Evolutionary conservation across 2,329 filamentous ascomycete genomes (phyloP), one percentile per base, ranked within the genome.

Genomic region (Sphaerulina vaccinii): DNA sequence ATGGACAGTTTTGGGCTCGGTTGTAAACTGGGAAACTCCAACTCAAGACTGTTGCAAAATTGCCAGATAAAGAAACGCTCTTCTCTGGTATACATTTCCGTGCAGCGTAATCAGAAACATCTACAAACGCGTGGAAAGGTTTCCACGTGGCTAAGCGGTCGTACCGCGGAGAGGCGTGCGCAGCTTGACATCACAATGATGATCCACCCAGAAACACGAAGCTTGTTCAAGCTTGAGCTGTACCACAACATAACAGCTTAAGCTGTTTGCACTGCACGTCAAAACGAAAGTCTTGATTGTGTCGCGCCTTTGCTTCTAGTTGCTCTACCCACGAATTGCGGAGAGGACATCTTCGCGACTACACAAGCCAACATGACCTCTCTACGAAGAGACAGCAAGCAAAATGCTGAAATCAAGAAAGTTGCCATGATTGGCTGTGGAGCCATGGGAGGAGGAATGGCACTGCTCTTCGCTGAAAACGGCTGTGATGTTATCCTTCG

Each of bases 401-500:
- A 49, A 24, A 37, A 44, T 39, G 53, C 61, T 6, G 62, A 68
- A 6, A 65, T 69, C 56, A 65, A 63, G 53, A 66, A 63, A 73
- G 67, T 83, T 54, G 79, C 77, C 44, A 79, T 83, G 70, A 75
- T 83, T 33, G 80, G 79, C 18, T 79, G 75, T 15, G 80, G 80
- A 3, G 78, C 74, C 59, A 85, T 83, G 79, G 82, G 81, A n/a
- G 76, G 75, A 3, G 79, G 76, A 51, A 79, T 84, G 75, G 73
- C 79, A 8, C 68, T 84, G 11, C 71, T 83, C 3, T 79, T 83
- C 54, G 80, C 80, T 13, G 81, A 84, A 57, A 71, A 79, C 39
- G 79, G 75, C 24, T 68, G 79, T 23, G 68, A 77, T 18, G 77
- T 84, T n/a, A 76, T 73, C 9, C 72, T 83, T 11, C 75, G 75